Evolutionary conservation across 164 flowering plant species (phyloP).

Genomic region (Tinospora cordifolia): DNA sequence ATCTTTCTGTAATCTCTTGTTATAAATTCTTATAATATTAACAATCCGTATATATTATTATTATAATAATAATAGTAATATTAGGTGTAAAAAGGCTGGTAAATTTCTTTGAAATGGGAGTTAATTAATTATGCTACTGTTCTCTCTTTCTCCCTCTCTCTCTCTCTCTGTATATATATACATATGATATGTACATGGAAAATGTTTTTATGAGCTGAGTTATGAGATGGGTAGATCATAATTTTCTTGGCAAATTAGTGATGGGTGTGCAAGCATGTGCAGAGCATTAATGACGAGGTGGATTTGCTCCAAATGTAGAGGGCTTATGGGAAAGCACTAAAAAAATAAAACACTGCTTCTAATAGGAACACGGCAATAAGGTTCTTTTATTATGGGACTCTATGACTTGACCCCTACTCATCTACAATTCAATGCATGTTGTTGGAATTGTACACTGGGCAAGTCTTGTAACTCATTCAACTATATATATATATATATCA

Average conservation of each 20-base stretch:
- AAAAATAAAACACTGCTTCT: background rate
- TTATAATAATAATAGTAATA: too few species aligned
- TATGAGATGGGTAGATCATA: background rate
- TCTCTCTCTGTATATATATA: too few species aligned
- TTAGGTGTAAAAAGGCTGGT: too few species aligned
- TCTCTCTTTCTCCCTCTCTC: too few species aligned
- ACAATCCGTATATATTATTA: too few species aligned
- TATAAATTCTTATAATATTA: too few species aligned
- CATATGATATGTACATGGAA: too few species aligned
- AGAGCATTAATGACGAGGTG: background rate
- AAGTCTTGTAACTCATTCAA: background rate
- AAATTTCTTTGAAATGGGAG: too few species aligned
- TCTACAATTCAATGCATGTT: slow-evolving; percentile 1
- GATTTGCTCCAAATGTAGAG: background rate
- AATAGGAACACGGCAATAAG: background rate
- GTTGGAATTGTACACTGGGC: background rate
- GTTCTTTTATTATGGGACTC: background rate
- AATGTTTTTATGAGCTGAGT: background rate
- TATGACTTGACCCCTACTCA: background rate
- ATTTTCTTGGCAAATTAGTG: background rate
- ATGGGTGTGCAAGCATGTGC: background rate
- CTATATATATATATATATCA: too few species aligned
- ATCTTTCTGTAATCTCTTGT: background rate
- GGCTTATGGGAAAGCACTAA: background rate
- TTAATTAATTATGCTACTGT: too few species aligned